Evolutionary conservation across 345 rosid genomes (phyloP), one percentile per base, ranked within the genome.

Genomic region (Lenwebbia sp.): DNA sequence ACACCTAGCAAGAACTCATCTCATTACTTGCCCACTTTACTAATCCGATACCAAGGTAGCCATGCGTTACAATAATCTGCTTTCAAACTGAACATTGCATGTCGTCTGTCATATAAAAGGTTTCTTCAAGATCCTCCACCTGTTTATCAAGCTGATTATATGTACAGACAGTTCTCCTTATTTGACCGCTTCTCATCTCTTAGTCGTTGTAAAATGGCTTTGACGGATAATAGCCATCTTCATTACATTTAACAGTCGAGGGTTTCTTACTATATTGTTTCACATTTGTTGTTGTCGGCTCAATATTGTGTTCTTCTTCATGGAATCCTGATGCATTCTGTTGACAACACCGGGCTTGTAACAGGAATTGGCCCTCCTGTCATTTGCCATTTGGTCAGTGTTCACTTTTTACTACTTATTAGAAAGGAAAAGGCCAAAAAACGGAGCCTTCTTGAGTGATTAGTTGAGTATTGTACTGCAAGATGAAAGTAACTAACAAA

Each of bases 1-100:
- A 92, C 85, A 90, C 89, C 47, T 96, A 90, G 91, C 78, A 11
- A 13, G 54, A 62, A 83, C 52, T 62, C 22, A 49, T 30, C 40
- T 55, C 40, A 30, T 60, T n/a, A 21, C 86, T 44, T n/a, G 28
- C 52, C 10, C 41, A 84, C 52, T 26, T 1, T 21, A 28, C 50
- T 30, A 17, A 57, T 84, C 55, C 82, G 40, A 56, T 49, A 17
- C 74, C 44, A 37, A 70, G 78, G 78, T 70, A 33, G 78, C 47
- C 78, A 37, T 33, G 78, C 78, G 17, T 70, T 70, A 70, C 44
- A 19, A 37, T 70, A 70, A 47, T 84, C 44, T 84, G 54, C 54
- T 82, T 82, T 51, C 28, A 13, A 51, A 82, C 57, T 10, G 78
- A 70, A 70, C 78, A 40, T 70, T 40, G 47, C 19, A 70, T 70